Conservation (phyloP, 2,329 filamentous ascomycete species). For the Cytospora paraplurivora region DNA sequence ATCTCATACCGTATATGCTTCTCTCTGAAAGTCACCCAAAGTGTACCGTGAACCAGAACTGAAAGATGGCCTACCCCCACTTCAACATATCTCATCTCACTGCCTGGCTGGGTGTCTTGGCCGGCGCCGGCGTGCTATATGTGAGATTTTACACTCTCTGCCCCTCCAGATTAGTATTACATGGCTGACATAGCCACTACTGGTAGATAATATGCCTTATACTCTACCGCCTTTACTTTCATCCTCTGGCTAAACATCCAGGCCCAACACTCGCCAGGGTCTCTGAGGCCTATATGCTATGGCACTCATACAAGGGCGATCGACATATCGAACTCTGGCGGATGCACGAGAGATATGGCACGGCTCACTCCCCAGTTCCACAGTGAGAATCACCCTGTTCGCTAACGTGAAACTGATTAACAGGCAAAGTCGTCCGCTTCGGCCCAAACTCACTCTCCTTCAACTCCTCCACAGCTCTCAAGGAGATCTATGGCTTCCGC, state of each 20-base stretch:
- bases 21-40: neutral
- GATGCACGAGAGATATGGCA: conserved; percentile 71
- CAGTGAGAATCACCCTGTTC: neutral
- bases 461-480: conserved; percentile 70
- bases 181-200: no score
- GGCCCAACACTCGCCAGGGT: conserved; percentile 65
- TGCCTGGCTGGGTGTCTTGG: conserved; percentile 44
- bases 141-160: no score
- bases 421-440: conserved; percentile 62
- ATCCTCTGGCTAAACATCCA: conserved; percentile 66
- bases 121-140: conserved; percentile 42
- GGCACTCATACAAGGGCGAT: conserved; percentile 74
- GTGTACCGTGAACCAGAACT: neutral
- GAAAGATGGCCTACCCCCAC: conserved; percentile 33
- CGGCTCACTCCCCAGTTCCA: neutral
- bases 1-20: neutral
- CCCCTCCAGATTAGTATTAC: no score
- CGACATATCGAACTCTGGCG: conserved; percentile 73
- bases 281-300: conserved; percentile 67
- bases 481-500: conserved; percentile 66
- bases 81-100: conserved; percentile 41
- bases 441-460: conserved; percentile 77
- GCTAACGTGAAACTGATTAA: neutral
- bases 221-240: conserved; percentile 63
- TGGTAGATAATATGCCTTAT: conserved; percentile 45